Evolutionary conservation across 23 red algal genomes (phyloP).

Genomic region (Chondrus crispus): DNA sequence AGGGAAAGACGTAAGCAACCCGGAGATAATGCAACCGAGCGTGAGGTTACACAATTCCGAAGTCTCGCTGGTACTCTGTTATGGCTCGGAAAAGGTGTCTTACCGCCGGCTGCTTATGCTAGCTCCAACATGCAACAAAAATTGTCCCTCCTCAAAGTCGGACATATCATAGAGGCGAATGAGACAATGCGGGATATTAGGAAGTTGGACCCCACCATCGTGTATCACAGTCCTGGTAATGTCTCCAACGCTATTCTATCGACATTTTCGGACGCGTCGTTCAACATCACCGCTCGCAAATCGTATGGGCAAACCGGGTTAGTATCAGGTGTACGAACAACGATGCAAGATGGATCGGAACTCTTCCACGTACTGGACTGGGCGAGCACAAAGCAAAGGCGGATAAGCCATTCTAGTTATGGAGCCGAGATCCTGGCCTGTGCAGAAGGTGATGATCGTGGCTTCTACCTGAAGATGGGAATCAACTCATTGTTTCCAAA

Average conservation of each 20-base stretch:
- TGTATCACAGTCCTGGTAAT: neutral
- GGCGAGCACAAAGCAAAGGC: neutral
- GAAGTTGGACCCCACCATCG: neutral
- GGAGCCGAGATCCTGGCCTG: neutral
- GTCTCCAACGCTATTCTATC: neutral
- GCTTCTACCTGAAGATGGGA: neutral
- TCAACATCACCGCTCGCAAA: neutral
- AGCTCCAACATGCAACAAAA: constrained; percentile 21
- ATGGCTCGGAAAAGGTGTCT: neutral
- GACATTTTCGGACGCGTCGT: neutral
- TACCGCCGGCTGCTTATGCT: neutral
- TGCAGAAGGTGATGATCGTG: neutral
- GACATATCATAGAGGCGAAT: constrained; percentile 28
- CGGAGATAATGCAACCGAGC: neutral
- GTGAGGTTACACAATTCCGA: neutral
- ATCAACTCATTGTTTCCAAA: too few species aligned
- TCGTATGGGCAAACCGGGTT: neutral
- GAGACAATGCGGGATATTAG: neutral
- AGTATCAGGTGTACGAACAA: neutral
- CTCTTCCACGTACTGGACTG: neutral
- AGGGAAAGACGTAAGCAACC: neutral
- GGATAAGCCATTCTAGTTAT: neutral
- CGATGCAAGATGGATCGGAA: neutral
- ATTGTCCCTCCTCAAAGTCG: neutral
- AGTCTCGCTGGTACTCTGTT: constrained; percentile 7